phyloP scores from a whole-genome alignment of 805 yeast genomes.

The Metschnikowia orientalis region DNA sequence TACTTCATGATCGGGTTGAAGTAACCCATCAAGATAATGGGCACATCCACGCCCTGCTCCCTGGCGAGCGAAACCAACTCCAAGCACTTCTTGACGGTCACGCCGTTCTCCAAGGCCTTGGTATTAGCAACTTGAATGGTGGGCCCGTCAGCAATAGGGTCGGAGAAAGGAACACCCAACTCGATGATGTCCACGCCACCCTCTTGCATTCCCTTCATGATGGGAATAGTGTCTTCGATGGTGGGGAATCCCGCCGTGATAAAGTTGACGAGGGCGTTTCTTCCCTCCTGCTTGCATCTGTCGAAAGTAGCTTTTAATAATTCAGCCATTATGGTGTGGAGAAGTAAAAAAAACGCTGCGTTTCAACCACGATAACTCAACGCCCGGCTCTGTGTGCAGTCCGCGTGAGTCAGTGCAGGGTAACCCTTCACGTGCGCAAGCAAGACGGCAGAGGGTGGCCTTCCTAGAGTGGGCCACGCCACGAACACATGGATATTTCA shows the following conservation, averaged over 20 bases:
- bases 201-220: slow-evolving; percentile 80
- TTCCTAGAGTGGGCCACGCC: no score
- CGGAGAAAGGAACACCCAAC: slow-evolving; percentile 93
- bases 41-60: slow-evolving; percentile 76
- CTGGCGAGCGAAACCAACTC: slow-evolving; percentile 76
- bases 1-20: slow-evolving; percentile 88
- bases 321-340: slow-evolving; percentile 40
- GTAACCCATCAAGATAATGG: slow-evolving; percentile 94
- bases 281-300: slow-evolving; percentile 56
- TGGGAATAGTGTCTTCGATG: slow-evolving; percentile 80
- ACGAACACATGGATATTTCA: no score
- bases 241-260: slow-evolving; percentile 94
- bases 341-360: no score
- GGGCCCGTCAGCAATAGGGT: slow-evolving; percentile 99
- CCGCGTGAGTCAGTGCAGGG: slow-evolving; percentile 3
- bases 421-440: no score
- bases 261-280: slow-evolving; percentile 87
- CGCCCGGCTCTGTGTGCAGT: slow-evolving; percentile 3
- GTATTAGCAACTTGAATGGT: slow-evolving; percentile 88
- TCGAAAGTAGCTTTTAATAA: slow-evolving; percentile 57
- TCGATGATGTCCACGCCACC: slow-evolving; percentile 97
- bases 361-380: no score
- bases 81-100: slow-evolving; percentile 64
- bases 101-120: slow-evolving; percentile 77
- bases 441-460: no score